These are phyloP conservation scores for Botryotinia narcissicola DNA, from an alignment of 2,329 filamentous ascomycete species.

Conservation along the genomic window DNA sequence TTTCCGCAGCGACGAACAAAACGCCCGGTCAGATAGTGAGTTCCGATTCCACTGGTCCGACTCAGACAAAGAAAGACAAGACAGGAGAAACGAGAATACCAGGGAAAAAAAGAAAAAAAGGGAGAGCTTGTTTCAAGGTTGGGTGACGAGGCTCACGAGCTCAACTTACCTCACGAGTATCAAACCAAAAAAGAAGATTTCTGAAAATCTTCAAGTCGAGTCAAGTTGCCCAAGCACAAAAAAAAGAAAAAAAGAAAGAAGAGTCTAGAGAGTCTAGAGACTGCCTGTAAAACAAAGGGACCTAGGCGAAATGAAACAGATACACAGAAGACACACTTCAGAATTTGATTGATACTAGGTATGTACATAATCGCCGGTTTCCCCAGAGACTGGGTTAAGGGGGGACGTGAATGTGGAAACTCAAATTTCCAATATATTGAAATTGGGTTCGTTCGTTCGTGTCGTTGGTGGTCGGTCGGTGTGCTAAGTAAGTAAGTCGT, in stretches of 20 bases:
- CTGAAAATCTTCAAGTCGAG: background rate
- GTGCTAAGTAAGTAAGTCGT: background rate
- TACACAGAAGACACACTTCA: background rate
- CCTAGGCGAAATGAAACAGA: background rate
- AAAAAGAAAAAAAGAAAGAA: background rate
- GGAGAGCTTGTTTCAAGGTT: background rate
- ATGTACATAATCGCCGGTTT: conserved; percentile 13
- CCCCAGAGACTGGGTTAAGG: conserved; percentile 7
- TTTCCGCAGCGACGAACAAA: conserved; percentile 13
- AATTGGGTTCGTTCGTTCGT: background rate
- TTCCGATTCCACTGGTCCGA: background rate
- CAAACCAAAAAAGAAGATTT: background rate
- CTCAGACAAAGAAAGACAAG: background rate
- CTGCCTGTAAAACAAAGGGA: background rate
- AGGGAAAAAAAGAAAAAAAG: background rate
- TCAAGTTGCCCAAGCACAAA: background rate
- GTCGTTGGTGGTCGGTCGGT: background rate
- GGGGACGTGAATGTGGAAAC: conserved; percentile 1
- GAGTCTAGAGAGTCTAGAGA: background rate
- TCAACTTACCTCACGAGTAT: background rate
- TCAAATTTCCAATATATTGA: conserved; percentile 2
- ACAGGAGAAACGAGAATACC: background rate
- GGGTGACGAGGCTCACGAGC: background rate
- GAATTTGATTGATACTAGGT: background rate
- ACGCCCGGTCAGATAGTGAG: background rate